A percentile compares a stretch with the other conserved stretches of the same genome.
Conservation (phyloP, 2,329 filamentous ascomycete genomes). For the Coniochaeta ligniaria region DNA sequence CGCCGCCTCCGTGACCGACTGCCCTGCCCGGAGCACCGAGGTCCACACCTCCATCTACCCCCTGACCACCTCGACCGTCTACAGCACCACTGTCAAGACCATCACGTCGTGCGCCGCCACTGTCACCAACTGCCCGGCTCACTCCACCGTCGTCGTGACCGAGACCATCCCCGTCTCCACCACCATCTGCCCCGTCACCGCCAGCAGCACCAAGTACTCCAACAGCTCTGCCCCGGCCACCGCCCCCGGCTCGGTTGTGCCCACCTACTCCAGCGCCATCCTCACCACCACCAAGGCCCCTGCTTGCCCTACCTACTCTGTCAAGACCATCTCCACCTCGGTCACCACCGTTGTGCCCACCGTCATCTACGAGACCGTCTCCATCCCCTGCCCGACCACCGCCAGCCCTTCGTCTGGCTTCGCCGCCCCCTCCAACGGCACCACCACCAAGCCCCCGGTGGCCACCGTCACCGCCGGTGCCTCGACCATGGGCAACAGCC, state of each 20-base stretch:
- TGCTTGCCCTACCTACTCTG: slow-evolving; percentile 29
- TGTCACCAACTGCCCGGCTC: slow-evolving; percentile 55
- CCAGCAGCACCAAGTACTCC: slow-evolving; percentile 9
- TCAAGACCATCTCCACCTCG: slow-evolving; percentile 47
- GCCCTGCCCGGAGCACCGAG: slow-evolving; percentile 27
- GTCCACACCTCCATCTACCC: slow-evolving; percentile 20
- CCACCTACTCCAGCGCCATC: slow-evolving; percentile 7
- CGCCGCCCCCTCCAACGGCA: slow-evolving; percentile 19
- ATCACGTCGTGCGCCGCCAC: slow-evolving; percentile 54
- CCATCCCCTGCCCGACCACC: slow-evolving; percentile 32
- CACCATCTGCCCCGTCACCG: slow-evolving; percentile 9
- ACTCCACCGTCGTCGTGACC: slow-evolving; percentile 29
- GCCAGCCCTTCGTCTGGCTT: slow-evolving; percentile 15
- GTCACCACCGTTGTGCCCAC: slow-evolving; percentile 49
- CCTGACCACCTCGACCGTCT: slow-evolving; percentile 41
- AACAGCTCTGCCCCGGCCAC: slow-evolving; percentile 17
- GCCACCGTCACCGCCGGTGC: slow-evolving; percentile 42
- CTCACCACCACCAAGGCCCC: slow-evolving; percentile 13
- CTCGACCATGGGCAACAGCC: slow-evolving; percentile 44
- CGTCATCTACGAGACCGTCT: slow-evolving; percentile 43
- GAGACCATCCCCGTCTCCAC: slow-evolving; percentile 26
- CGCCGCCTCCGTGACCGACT: slow-evolving; percentile 44
- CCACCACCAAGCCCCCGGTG: slow-evolving; percentile 22
- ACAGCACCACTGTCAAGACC: slow-evolving; percentile 51
- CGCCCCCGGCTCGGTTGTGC: slow-evolving; percentile 11